Base-by-base conservation (phyloP, 441 rosid species). In the Bruguiera hainesii region DNA sequence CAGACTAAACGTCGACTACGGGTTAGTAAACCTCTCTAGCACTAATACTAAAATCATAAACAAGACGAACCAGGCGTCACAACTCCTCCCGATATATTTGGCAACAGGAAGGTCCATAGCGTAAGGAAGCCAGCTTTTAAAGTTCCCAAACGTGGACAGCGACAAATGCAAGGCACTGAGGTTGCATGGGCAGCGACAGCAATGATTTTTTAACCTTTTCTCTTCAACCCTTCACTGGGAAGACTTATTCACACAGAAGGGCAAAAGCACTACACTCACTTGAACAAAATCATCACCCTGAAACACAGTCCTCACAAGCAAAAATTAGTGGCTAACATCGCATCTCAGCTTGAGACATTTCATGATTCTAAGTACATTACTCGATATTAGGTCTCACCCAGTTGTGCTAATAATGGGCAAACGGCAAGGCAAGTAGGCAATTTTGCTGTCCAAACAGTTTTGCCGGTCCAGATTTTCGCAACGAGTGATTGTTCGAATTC, bases 191-290 rank as follows among this genome's bases (percentile, higher is more conserved):
- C 60, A 0, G 25, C 15, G 20, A 29, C 51, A 73, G 26, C 63
- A 67, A 55, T 39, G 62, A 63, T 77, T 18, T 21, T 1, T 65
- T n/a, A 21, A 31, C 63, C 53, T 66, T 66, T 64, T 66, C 2
- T 49, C 26, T 65, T 56, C 53, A 62, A 26, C 6, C 65, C 37
- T 28, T 46, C 59, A 56, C 33, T 59, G 49, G 2, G 39, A 65
- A 33, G n/a, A 56, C 64, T 58, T 65, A 20, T 60, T 33, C 52
- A 52, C 64, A 66, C 60, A 69, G n/a, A 30, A 3, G 68, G 65
- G 31, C 25, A 59, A 63, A 65, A 53, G 64, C 61, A 63, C 29
- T 13, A 60, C 37, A 52, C 7, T 42, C 60, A 64, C 60, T 56
- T 57, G 56, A 48, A 57, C 18, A 33, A 31, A 16, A 62, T 66